A percentile compares a stretch with the other conserved stretches of the same genome.
These are phyloP conservation scores for Aureobasidium sp. DNA, from an alignment of 2,329 filamentous ascomycete genomes.

Conservation along the genomic window DNA sequence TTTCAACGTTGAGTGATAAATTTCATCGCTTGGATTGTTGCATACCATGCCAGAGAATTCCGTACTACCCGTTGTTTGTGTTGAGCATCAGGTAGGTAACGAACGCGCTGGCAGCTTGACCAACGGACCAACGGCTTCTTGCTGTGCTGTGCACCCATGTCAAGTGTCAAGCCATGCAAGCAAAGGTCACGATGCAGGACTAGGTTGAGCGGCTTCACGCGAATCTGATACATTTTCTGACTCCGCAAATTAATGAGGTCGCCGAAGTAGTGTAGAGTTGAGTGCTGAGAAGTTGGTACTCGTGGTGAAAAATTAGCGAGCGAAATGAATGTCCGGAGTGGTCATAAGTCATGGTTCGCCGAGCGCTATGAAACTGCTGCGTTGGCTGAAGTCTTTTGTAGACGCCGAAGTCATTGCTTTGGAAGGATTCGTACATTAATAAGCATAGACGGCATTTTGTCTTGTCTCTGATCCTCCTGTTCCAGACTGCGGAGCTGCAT, in stretches of 20 bases:
- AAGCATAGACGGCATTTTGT: not conserved
- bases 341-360: not conserved
- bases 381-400: not conserved
- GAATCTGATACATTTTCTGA: not conserved
- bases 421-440: not conserved
- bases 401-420: not conserved
- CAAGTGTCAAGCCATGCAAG: conserved; percentile 4
- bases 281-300: not conserved
- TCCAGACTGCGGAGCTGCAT: not conserved
- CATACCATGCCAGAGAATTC: not conserved
- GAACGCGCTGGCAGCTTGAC: not conserved
- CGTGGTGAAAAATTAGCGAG: not conserved
- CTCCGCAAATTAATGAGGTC: not conserved
- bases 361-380: not conserved
- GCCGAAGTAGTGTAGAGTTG: not conserved
- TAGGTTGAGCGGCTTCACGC: not conserved
- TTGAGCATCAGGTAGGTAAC: not conserved
- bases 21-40: not conserved
- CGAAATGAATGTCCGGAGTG: not conserved
- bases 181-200: not conserved
- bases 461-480: not conserved
- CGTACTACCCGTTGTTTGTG: not conserved
- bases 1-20: too few species aligned
- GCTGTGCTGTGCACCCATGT: conserved; percentile 6
- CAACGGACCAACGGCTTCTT: conserved; percentile 4